phyloP scores from a whole-genome alignment of 129 eudicot genomes.

The Artemisia tridentata region DNA sequence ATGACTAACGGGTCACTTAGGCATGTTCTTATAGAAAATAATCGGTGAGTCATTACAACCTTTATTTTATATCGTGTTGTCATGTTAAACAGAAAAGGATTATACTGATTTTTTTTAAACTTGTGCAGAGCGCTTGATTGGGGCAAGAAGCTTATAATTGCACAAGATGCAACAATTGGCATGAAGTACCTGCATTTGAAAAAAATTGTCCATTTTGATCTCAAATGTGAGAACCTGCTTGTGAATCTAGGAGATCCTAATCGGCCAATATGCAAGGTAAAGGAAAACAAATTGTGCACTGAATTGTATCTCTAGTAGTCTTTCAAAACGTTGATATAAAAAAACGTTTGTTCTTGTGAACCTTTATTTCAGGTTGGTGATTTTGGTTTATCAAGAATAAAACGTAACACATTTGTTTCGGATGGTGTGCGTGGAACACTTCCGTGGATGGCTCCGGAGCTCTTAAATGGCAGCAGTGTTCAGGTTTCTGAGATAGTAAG shows the following conservation, averaged over 20 bases:
- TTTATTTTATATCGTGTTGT: background rate
- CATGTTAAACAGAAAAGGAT: background rate
- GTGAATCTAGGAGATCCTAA: conserved; percentile 73
- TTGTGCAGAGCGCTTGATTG: conserved; percentile 50
- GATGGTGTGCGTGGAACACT: conserved; percentile 84
- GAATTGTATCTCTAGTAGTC: background rate
- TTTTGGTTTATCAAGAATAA: conserved; percentile 76
- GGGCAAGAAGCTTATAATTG: conserved; percentile 53
- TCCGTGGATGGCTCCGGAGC: conserved; percentile 95
- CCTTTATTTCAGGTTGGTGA: conserved; percentile 56
- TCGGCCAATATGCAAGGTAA: conserved; percentile 72
- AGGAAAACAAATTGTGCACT: background rate
- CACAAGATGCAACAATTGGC: conserved; percentile 72
- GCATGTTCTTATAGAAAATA: conserved; percentile 53
- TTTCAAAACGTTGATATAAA: no score
- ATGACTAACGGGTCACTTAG: no score
- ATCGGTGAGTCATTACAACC: conserved; percentile 34
- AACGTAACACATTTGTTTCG: conserved; percentile 66
- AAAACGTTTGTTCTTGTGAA: background rate
- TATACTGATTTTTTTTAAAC: no score
- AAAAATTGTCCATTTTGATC: conserved; percentile 69
- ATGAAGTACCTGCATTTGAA: conserved; percentile 73
- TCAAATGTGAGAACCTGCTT: conserved; percentile 75
- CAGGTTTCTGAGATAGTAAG: conserved; percentile 70
- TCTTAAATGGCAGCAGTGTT: conserved; percentile 52